Percentiles rank a stretch among this genome's conserved stretches.
Conservation (phyloP, 495 filamentous ascomycete species). For the Aspergillus ellipticus region DNA sequence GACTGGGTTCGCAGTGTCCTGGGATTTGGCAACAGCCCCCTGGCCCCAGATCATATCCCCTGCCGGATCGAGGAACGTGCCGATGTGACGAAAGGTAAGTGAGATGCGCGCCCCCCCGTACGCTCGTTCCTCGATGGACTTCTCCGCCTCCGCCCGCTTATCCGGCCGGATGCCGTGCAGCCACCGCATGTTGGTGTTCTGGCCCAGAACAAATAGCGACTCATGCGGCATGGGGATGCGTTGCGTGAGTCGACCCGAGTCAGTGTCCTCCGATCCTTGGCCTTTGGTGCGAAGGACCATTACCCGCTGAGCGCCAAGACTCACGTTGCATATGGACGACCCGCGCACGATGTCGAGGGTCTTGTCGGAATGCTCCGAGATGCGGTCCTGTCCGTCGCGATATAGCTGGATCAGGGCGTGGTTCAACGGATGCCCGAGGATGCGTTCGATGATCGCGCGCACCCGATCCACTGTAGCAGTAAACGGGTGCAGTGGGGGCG, state of each 20-base stretch:
- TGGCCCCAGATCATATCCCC: slow-evolving; percentile 81
- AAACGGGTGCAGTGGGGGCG: slow-evolving; percentile 72
- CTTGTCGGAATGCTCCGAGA: slow-evolving; percentile 97
- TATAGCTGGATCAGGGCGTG: slow-evolving; percentile 94
- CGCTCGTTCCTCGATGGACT: slow-evolving; percentile 65
- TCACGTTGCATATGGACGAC: slow-evolving; percentile 86
- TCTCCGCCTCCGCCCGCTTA: slow-evolving; percentile 64
- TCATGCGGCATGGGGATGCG: slow-evolving; percentile 81
- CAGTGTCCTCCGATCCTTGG: slow-evolving; percentile 25
- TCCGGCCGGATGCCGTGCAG: slow-evolving; percentile 87
- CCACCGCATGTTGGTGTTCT: slow-evolving; percentile 79
- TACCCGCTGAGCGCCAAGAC: slow-evolving; percentile 82
- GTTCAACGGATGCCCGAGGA: slow-evolving; percentile 79
- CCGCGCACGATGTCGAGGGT: slow-evolving; percentile 83
- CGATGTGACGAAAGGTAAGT: slow-evolving; percentile 88
- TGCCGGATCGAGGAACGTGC: slow-evolving; percentile 68
- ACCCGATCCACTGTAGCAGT: slow-evolving; percentile 67
- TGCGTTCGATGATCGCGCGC: slow-evolving; percentile 59
- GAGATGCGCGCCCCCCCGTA: slow-evolving; percentile 78
- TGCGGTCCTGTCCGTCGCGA: slow-evolving; percentile 84
- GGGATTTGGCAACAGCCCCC: slow-evolving; percentile 69
- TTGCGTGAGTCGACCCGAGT: slow-evolving; percentile 49
- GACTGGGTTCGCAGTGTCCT: slow-evolving; percentile 53
- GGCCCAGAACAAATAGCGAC: slow-evolving; percentile 79
- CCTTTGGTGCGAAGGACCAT: slow-evolving; percentile 90